phyloP scores from a whole-genome alignment of 257 asterid genomes.

The Ilex asprella region DNA sequence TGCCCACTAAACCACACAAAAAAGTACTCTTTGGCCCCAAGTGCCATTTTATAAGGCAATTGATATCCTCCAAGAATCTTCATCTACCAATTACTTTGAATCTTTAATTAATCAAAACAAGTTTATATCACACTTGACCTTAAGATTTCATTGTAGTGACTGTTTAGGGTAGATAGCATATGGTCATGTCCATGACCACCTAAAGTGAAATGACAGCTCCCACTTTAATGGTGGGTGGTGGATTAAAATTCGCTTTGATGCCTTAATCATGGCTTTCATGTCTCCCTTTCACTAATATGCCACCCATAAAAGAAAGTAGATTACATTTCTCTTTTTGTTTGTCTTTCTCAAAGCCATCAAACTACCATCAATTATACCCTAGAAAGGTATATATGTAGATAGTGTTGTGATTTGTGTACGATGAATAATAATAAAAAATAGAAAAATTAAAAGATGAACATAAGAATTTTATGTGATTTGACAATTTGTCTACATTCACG shows the following conservation, averaged over 20 bases:
- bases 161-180: background rate
- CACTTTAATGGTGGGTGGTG: slow-evolving; percentile 16
- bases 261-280: slow-evolving; percentile 16
- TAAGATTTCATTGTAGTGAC: slow-evolving; percentile 2
- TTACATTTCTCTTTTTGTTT: slow-evolving; percentile 1
- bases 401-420: no score
- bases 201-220: slow-evolving; percentile 19
- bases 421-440: no score
- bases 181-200: background rate
- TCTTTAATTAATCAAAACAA: slow-evolving; percentile 8
- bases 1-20: no score
- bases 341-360: slow-evolving; percentile 9
- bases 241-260: slow-evolving; percentile 10
- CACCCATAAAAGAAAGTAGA: slow-evolving; percentile 10
- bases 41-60: slow-evolving; percentile 11
- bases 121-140: slow-evolving; percentile 18
- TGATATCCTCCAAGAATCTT: slow-evolving; percentile 20
- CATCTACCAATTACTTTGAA: slow-evolving; percentile 25
- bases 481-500: no score
- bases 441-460: no score
- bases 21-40: background rate
- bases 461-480: no score
- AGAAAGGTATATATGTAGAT: no score
- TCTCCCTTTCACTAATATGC: slow-evolving; percentile 11
- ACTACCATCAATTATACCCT: no score